Percentiles rank a stretch among this genome's conserved stretches.
Conservation (phyloP, 2,329 filamentous ascomycete genomes). For the Neocucurbitaria cava region DNA sequence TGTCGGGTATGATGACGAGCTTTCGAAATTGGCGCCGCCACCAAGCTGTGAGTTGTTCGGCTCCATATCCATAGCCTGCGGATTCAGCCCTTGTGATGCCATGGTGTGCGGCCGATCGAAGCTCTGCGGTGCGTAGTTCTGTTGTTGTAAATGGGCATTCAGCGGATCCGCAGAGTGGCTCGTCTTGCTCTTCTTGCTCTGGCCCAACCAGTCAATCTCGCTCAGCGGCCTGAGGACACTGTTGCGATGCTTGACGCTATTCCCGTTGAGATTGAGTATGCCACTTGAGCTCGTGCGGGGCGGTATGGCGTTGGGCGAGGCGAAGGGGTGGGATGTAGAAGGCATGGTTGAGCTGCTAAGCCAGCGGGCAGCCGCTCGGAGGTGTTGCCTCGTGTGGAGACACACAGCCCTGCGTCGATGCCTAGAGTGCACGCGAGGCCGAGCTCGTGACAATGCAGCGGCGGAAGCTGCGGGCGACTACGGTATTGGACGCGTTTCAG, state of each 20-base stretch:
- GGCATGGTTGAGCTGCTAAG: conserved; percentile 23
- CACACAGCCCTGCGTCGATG: conserved; percentile 7
- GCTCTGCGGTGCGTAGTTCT: conserved; percentile 2
- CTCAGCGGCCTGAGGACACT: conserved; percentile 47
- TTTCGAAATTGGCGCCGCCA: conserved; percentile 9
- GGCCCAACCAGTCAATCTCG: conserved; percentile 49
- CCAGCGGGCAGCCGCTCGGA: conserved; percentile 3
- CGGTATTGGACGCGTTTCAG: not conserved
- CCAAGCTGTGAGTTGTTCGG: conserved; percentile 6
- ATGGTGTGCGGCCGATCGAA: conserved; percentile 17
- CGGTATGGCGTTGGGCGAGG: conserved; percentile 50
- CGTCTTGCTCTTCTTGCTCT: conserved; percentile 49
- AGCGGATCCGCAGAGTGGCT: conserved; percentile 29
- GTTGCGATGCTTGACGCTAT: conserved; percentile 32
- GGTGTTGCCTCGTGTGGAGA: conserved; percentile 3
- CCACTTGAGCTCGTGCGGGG: conserved; percentile 49
- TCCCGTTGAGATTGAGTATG: conserved; percentile 38
- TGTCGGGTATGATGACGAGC: conserved; percentile 35
- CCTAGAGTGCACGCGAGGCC: conserved; percentile 4
- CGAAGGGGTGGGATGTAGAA: conserved; percentile 36
- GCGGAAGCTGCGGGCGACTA: conserved; percentile 3
- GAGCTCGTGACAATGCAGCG: conserved; percentile 10
- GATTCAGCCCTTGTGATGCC: conserved; percentile 3
- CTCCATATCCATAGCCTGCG: conserved; percentile 7
- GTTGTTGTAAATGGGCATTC: conserved; percentile 10